Base-by-base conservation (phyloP, 139 green algal species). In the Yamagishiella unicocca region DNA sequence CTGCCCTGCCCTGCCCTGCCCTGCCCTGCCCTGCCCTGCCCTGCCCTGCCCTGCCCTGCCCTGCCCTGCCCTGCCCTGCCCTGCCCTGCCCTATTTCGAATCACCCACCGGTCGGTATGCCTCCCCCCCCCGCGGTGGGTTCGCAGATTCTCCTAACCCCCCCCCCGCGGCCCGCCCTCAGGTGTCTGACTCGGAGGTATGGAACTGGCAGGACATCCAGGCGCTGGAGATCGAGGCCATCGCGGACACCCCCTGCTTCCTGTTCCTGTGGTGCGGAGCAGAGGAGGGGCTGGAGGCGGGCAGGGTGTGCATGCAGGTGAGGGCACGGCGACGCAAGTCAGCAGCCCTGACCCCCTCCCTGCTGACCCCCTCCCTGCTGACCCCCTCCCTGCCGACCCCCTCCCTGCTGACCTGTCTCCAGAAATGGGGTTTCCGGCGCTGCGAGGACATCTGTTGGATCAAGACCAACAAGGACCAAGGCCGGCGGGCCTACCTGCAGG, bases 391-490 rank as follows among this genome's bases (percentile, higher is more conserved):
- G 50, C 50, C 50, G 50, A 12, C 50, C 50, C 50, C 17, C 1
- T 7, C 43, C 43, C 42, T 5, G 6, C 43, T 79, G 42, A 19
- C 43, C 29, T n/a, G 58, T 27, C 6, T 68, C 27, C 83, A 84
- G 33, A 96, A 96, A 81, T 98, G 95, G 95, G 95, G 95, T 72
- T 98, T 96, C 90, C 90, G 94, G 64, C 93, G 95, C 19, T 94
- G 88, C 46, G 95, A 98, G 85, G 95, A 98, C 90, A 97, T 98
- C 64, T 96, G 93, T 80, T 96, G 94, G 94, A 92, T 97, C 75
- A 91, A 90, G 92, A 97, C 95, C 70, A 97, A 97, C 89, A 90
- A 87, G 73, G 89, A 92, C 38, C 31, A 62, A 6, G 35, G 55
- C 42, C 71, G 38, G 27, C 84, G 90, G 37, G 72, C 76, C 55